Evolutionary conservation across 306 rosid genomes (phyloP), one percentile per base, ranked within the genome.

Genomic region (Cucurbita maxima): DNA sequence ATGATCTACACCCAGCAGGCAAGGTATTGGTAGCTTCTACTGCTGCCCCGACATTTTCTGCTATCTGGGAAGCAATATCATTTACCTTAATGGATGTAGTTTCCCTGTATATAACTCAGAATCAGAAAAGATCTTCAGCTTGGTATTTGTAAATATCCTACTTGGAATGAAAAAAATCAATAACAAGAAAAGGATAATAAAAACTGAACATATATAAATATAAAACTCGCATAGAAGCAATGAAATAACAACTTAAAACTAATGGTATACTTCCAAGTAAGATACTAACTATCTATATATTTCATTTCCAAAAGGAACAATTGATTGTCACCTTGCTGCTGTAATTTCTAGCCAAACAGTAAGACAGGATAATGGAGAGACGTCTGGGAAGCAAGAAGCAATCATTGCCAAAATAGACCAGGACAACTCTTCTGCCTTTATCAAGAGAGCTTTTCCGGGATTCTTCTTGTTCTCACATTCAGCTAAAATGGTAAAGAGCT

Each of bases 271-370:
- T 64, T 41, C 52, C 16, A 64, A 40, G 71, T 18, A 64, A 8
- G 71, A n/a, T 9, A 41, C 18, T 10, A 64, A 5, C 52, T n/a
- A 64, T 43, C 36, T 12, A 45, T 47, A 45, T 0, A 67, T 3
- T 43, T 22, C 55, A 67, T 67, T 45, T 67, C 48, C 5, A 19
- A 20, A 67, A 44, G 12, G 55, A 67, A 67, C 11, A 63, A 81
- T 75, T 66, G 70, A 19, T 20, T 57, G 40, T 78, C 76, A 93
- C 98, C 98, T 90, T 86, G 98, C 96, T 66, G 98, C 98, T 44
- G 97, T 93, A 57, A 93, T 89, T 90, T 93, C 98, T 83, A 90
- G 86, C 98, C 97, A 90, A 79, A 88, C 90, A 57, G 92, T 87
- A 74, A 93, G 80, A 84, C 98, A 87, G 67, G 92, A 82, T 82